These are phyloP conservation scores for Aegilops bicornis DNA, from an alignment of 176 grass and related monocot genomes.

Conservation along the genomic window DNA sequence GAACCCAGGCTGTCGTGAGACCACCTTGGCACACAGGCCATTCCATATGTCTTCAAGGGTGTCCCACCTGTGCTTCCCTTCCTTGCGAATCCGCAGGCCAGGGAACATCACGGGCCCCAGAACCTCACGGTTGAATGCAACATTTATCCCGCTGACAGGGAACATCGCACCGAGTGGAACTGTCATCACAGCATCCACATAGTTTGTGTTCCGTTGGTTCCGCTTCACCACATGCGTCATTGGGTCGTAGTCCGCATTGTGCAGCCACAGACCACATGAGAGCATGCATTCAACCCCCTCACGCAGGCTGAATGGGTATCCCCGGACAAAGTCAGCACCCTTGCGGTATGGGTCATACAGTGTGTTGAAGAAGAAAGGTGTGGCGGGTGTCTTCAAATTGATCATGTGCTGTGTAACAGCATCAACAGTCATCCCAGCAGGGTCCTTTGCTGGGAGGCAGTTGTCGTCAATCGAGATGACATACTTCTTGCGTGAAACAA, in stretches of 20 bases:
- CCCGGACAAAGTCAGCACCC: constrained; percentile 93
- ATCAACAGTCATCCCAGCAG: constrained; percentile 50
- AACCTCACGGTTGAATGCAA: constrained; percentile 85
- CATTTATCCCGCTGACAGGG: constrained; percentile 85
- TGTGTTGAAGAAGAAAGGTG: constrained; percentile 93
- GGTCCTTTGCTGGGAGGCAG: constrained; percentile 80
- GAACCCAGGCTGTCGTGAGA: constrained; percentile 72
- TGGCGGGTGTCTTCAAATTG: constrained; percentile 78
- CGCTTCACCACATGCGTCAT: constrained; percentile 92
- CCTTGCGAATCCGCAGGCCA: constrained; percentile 59
- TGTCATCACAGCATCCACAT: constrained; percentile 96
- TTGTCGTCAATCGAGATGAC: constrained; percentile 85
- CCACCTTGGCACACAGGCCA: constrained; percentile 74
- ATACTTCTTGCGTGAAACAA: constrained; percentile 82
- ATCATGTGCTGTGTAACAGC: constrained; percentile 75
- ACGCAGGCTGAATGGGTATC: constrained; percentile 92
- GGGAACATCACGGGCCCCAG: constrained; percentile 78
- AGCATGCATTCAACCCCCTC: constrained; percentile 73
- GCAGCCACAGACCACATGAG: constrained; percentile 90
- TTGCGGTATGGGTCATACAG: constrained; percentile 80
- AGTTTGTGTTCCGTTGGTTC: constrained; percentile 60
- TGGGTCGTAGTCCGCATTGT: constrained; percentile 82
- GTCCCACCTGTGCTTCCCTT: constrained; percentile 85
- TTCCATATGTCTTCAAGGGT: constrained; percentile 89
- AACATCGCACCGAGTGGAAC: constrained; percentile 73